A percentile compares a stretch with the other conserved stretches of the same genome.
phyloP scores from a whole-genome alignment of 2,329 filamentous ascomycete genomes.

The Colletotrichum eleusines region DNA sequence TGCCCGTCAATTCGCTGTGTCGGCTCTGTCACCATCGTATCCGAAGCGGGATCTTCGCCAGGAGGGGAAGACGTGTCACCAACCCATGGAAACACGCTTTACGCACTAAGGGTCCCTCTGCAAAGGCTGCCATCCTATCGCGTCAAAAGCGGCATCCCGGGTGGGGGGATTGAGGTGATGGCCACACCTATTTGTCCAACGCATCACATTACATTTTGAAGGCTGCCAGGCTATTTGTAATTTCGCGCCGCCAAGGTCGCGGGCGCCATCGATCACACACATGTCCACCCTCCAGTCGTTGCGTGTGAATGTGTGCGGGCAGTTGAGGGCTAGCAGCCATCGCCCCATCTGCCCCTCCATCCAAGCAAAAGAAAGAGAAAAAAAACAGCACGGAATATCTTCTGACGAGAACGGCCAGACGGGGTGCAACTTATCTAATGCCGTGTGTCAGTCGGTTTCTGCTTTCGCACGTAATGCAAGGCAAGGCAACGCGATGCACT shows the following conservation, averaged over 20 bases:
- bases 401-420: neutral
- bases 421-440: neutral
- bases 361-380: neutral
- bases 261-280: neutral
- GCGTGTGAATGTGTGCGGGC: neutral
- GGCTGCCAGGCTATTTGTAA: neutral
- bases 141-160: neutral
- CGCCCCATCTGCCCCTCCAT: neutral
- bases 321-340: neutral
- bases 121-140: neutral
- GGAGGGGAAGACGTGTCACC: neutral
- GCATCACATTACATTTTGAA: neutral
- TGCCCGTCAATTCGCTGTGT: neutral
- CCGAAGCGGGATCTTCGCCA: neutral
- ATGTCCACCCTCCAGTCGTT: neutral
- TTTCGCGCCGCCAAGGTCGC: neutral
- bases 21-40: neutral
- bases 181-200: neutral
- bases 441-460: neutral
- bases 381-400: too few species aligned
- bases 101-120: neutral
- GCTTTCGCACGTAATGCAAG: slow-evolving; percentile 2
- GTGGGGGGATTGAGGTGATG: neutral
- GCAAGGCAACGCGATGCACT: neutral
- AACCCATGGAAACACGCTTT: neutral